Evolutionary conservation across 371 early-diverging fungal genomes (phyloP), one percentile per base, ranked within the genome.

Genomic region (Mortierella sp.): DNA sequence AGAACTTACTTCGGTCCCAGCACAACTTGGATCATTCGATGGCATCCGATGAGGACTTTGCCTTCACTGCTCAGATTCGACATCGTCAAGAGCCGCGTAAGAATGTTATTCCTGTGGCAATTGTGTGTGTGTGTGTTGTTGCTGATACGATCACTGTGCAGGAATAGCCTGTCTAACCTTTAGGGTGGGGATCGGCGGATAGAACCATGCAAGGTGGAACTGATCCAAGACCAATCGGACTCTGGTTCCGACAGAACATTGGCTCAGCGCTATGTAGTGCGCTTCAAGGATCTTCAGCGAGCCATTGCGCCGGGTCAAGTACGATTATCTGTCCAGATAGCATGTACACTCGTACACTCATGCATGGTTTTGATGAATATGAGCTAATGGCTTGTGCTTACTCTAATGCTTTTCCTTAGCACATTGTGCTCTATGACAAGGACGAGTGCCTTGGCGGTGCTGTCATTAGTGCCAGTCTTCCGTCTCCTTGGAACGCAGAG

Each of bases 221-320:
- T 55, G 19, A 71, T 74, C 56, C 54, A 52, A 17, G 60, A 61
- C 4, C 6, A 24, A 12, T n/a, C 54, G 3, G 16, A 27, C 29
- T 39, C 41, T 2, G 7, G 6, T 22, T 2, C 40, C 10, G 41
- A 66, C 31, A 6, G n/a, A 19, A 27, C 64, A 17, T 61, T 58
- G 13, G 47, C 34, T 8, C 47, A 53, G 21, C 28, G 24, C 12
- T 85, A 71, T 44, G 37, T 46, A 14, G 80, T 85, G 14, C 63
- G 65, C 6, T 88, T 91, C 67, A 72, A 76, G 10, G 66, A 63
- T 8, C 81, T 82, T 10, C 83, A 86, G 63, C 62, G 80, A 34
- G 90, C 87, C 0, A 71, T 89, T 13, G 86, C 90, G 2, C 71
- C 82, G 5, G 90, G 90, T 21, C 91, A 86, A 79, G 85, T 86